Conservation (phyloP, 495 filamentous ascomycete genomes). For the Penicillium samsonianum region DNA sequence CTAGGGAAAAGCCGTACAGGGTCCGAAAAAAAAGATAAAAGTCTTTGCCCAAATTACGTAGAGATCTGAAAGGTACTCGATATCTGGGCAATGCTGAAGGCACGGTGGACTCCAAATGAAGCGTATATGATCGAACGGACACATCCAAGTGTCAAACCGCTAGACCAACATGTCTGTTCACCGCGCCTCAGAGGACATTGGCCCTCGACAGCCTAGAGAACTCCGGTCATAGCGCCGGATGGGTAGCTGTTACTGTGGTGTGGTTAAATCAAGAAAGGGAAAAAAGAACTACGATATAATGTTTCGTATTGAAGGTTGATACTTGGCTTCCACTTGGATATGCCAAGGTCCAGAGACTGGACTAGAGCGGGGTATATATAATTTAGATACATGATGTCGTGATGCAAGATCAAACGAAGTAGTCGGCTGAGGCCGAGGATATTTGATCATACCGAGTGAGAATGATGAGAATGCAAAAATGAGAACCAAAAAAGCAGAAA, state of each 20-base stretch:
- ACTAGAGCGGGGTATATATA: slow-evolving; percentile 32
- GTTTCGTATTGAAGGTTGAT: background rate
- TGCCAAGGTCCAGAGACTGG: slow-evolving; percentile 5
- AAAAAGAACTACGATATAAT: background rate
- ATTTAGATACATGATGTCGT: slow-evolving; percentile 32
- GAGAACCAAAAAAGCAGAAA: slow-evolving; percentile 9
- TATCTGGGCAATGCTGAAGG: background rate
- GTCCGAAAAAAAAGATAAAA: background rate
- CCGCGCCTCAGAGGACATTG: background rate
- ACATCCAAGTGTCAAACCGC: background rate
- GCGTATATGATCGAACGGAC: background rate
- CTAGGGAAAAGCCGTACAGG: background rate
- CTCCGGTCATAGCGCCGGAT: background rate
- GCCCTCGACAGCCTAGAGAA: too few species aligned
- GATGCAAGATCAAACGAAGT: slow-evolving; percentile 27
- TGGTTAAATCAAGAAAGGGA: background rate
- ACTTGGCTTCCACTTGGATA: slow-evolving; percentile 7
- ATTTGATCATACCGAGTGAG: slow-evolving; percentile 23
- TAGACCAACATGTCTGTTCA: background rate
- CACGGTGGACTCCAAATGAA: background rate
- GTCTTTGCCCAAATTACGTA: background rate
- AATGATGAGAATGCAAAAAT: slow-evolving; percentile 13
- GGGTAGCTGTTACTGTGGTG: background rate
- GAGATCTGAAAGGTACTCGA: background rate
- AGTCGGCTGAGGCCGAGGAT: background rate